Evolutionary conservation across 192 early-diverging fungal species (phyloP), one percentile per base, ranked within the genome.

Genomic region (Coemansia sp.): DNA sequence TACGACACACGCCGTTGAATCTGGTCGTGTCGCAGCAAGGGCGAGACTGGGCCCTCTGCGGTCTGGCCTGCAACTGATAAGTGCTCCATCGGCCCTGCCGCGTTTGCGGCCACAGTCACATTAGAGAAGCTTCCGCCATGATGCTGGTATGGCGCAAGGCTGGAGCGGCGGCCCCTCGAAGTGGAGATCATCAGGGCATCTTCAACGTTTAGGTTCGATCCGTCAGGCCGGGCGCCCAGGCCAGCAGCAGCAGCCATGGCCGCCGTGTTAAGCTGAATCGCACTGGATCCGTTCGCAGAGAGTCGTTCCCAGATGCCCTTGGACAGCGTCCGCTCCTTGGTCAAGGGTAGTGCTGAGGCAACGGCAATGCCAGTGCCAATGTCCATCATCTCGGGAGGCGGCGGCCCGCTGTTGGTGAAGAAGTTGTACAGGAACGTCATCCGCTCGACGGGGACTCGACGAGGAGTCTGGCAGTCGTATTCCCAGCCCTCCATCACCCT

Each of bases 351-450:
- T 4, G 55, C 70, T 1, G 58, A 30, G 22, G 59, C 42, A 10
- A 54, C 38, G 13, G 63, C 70, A 30, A 74, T 54, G 4, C 70
- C 70, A 0, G 50, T 46, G 16, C 70, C 70, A 42, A 74, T 74
- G 14, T 61, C 47, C 6, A 58, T 34, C 63, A 62, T 74, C 29
- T 54, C 70, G 16, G 34, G 48, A 4, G 58, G 39, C 9, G 59
- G 63, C 32, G 32, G 39, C 20, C 47, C 54, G 23, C 45, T 38
- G 18, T 27, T 53, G 2, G 51, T 56, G 22, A 34, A 51, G 43
- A 60, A 65, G 51, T 74, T 74, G 55, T 74, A 74, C 48, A 74
- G 29, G 27, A 66, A 74, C 38, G 44, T 43, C 52, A 66, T 30
- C 20, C 31, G 36, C 31, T 66, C 70, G 19, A 74, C 38, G 3